phyloP scores from a whole-genome alignment of 1,139 yeast species.

The Debaryomyces sp. region DNA sequence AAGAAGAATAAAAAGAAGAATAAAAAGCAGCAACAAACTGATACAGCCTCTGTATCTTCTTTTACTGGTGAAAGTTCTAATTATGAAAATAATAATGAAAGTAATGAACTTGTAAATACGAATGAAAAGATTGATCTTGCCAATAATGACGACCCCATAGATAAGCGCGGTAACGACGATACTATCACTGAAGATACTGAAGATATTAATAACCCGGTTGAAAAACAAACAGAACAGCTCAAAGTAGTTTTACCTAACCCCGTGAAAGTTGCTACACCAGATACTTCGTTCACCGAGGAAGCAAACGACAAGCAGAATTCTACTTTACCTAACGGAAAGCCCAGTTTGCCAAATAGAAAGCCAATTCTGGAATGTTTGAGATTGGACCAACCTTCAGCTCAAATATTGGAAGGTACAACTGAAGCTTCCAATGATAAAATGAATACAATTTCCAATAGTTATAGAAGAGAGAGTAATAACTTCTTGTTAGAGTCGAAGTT shows the following conservation, averaged over 20 bases:
- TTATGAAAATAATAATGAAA: conserved; percentile 3
- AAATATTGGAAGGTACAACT: conserved; percentile 12
- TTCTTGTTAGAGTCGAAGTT: conserved; percentile 41
- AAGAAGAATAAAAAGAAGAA: conserved; percentile 11
- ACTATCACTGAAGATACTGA: conserved; percentile 8
- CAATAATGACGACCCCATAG: conserved; percentile 1
- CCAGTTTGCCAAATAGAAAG: conserved; percentile 30
- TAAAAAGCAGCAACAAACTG: conserved; percentile 1
- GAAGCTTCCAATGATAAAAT: conserved; percentile 12
- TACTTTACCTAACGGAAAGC: conserved; percentile 8
- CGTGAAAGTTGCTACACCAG: neutral
- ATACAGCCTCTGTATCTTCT: neutral
- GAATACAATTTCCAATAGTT: conserved; percentile 23
- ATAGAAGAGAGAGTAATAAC: conserved; percentile 29
- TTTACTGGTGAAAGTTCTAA: conserved; percentile 5
- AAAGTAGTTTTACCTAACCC: conserved; percentile 2
- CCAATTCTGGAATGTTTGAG: conserved; percentile 33
- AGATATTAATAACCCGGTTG: conserved; percentile 1
- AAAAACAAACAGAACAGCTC: neutral
- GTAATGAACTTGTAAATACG: conserved; percentile 5
- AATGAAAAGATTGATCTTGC: neutral
- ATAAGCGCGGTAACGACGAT: conserved; percentile 4
- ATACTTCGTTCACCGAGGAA: neutral
- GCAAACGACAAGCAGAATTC: neutral
- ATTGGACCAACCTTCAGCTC: conserved; percentile 27